These are phyloP conservation scores for Pleomassaria siparia DNA, from an alignment of 2,329 filamentous ascomycete genomes.

Conservation along the genomic window DNA sequence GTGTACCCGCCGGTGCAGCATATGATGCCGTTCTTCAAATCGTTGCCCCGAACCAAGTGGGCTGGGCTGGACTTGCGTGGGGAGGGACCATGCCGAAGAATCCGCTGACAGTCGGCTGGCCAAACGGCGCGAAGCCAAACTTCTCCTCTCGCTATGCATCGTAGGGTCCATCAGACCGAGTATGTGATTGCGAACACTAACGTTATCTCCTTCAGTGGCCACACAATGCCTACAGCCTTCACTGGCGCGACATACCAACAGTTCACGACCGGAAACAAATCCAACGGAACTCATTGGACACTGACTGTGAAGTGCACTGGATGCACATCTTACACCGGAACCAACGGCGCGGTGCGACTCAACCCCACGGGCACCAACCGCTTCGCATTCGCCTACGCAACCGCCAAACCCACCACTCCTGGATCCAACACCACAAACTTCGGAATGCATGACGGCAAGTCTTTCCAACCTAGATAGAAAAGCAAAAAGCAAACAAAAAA, in stretches of 20 bases:
- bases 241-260: conserved; percentile 25
- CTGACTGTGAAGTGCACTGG: conserved; percentile 34
- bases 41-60: conserved; percentile 26
- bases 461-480: too few species aligned
- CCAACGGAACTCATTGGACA: conserved; percentile 36
- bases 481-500: too few species aligned
- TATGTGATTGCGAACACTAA: not conserved
- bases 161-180: conserved; percentile 15
- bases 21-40: conserved; percentile 35
- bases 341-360: conserved; percentile 16
- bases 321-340: conserved; percentile 27
- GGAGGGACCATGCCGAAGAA: conserved; percentile 36
- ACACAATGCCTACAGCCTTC: conserved; percentile 26
- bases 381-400: conserved; percentile 27
- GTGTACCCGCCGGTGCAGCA: conserved; percentile 16
- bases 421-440: conserved; percentile 23
- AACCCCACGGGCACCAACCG: conserved; percentile 22
- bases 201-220: conserved; percentile 16
- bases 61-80: conserved; percentile 35
- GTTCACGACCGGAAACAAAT: conserved; percentile 27
- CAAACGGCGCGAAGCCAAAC: conserved; percentile 27
- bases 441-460: conserved; percentile 29
- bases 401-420: conserved; percentile 22
- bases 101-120: conserved; percentile 32
- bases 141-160: conserved; percentile 34